Evolutionary conservation across 1,284 basidiomycete species (phyloP).

Genomic region (Papiliotrema nemorosa): DNA sequence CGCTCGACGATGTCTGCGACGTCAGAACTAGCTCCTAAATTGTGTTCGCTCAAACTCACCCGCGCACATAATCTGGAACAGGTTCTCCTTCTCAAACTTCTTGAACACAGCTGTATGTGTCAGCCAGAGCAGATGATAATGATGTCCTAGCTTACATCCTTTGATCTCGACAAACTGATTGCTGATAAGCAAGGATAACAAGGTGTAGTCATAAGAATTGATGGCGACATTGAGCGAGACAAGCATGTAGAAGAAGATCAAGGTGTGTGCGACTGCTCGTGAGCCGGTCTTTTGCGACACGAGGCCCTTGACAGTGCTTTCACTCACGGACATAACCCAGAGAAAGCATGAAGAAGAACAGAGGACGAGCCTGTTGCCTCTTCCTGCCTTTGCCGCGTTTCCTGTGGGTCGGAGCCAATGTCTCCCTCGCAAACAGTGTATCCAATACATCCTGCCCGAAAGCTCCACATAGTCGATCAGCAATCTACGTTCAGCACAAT

Average conservation of each 20-base stretch:
- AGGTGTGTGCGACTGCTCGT: slow-evolving; percentile 70
- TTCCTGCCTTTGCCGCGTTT: slow-evolving; percentile 36
- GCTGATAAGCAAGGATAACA: slow-evolving; percentile 89
- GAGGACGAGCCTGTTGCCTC: slow-evolving; percentile 58
- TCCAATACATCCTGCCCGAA: slow-evolving; percentile 98
- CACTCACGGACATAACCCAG: slow-evolving; percentile 75
- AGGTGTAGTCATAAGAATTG: slow-evolving; percentile 95
- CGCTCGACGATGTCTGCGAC: slow-evolving; percentile 92
- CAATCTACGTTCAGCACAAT: slow-evolving; percentile 62
- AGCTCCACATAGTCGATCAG: slow-evolving; percentile 88
- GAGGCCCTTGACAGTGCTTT: neutral
- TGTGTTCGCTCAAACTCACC: slow-evolving; percentile 53
- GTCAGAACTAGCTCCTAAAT: neutral
- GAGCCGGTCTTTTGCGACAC: neutral
- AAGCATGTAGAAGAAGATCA: slow-evolving; percentile 97
- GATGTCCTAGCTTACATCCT: slow-evolving; percentile 62
- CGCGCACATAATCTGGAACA: slow-evolving; percentile 99
- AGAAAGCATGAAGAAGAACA: slow-evolving; percentile 80
- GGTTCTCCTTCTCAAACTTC: slow-evolving; percentile 97
- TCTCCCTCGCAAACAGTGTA: slow-evolving; percentile 90
- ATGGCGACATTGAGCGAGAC: slow-evolving; percentile 95
- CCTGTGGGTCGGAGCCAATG: slow-evolving; percentile 57
- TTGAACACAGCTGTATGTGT: slow-evolving; percentile 77
- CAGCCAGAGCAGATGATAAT: too few species aligned
- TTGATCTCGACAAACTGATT: slow-evolving; percentile 99